These are phyloP conservation scores for Stagonosporopsis chrysanthemi DNA, from an alignment of 2,329 filamentous ascomycete genomes.

Conservation along the genomic window DNA sequence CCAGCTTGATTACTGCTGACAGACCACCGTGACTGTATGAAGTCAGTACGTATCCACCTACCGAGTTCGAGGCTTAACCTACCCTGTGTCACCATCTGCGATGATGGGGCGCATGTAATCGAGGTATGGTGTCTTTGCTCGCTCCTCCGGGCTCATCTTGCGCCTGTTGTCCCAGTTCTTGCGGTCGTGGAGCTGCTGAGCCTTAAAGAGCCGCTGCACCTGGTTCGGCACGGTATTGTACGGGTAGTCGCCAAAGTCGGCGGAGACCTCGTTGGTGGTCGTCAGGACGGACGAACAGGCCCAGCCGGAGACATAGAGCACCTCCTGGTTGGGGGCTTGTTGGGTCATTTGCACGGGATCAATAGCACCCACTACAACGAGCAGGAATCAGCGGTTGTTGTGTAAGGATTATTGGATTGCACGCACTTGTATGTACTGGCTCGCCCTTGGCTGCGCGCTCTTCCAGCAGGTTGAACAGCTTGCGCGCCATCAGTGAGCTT, in stretches of 20 bases:
- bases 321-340: conserved; percentile 93
- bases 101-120: conserved; percentile 96
- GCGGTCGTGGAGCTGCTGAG: conserved; percentile 94
- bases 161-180: conserved; percentile 90
- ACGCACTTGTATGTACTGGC: conserved; percentile 89
- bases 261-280: conserved; percentile 94
- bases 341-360: conserved; percentile 99
- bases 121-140: conserved; percentile 78
- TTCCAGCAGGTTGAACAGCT: conserved; percentile 88
- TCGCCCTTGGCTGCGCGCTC: conserved; percentile 79
- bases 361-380: conserved; percentile 82
- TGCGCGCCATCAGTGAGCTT: conserved; percentile 92
- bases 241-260: conserved; percentile 97
- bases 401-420: conserved; percentile 28
- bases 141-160: conserved; percentile 76
- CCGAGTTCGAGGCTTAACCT: conserved; percentile 6
- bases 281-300: conserved; percentile 94
- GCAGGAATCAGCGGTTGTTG: conserved; percentile 39
- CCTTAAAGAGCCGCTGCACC: conserved; percentile 94
- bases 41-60: conserved; percentile 18
- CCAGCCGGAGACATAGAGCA: conserved; percentile 96
- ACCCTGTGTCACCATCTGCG: conserved; percentile 92
- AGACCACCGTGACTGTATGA: conserved; percentile 78
- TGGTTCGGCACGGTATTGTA: conserved; percentile 99
- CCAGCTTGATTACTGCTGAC: conserved; percentile 91